These are phyloP conservation scores for Phytophthora palmivora DNA, from an alignment of 352 stramenopile species.

Conservation along the genomic window DNA sequence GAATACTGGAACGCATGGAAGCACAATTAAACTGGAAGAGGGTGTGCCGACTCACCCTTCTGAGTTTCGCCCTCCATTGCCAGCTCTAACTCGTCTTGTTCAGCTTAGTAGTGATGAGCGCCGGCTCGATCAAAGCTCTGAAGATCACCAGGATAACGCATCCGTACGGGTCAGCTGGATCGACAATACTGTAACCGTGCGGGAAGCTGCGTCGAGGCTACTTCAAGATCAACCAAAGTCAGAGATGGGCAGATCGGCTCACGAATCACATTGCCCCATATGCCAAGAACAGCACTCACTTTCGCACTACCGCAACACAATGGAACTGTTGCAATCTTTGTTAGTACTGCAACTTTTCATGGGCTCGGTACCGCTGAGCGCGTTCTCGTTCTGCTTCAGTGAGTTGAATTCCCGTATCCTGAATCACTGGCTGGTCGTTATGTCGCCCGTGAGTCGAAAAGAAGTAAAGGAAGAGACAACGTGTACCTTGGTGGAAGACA, in stretches of 20 bases:
- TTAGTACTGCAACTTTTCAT: constrained; percentile 6
- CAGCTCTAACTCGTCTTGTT: neutral
- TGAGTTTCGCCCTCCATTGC: neutral
- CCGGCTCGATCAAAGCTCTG: neutral
- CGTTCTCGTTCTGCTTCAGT: constrained; percentile 16
- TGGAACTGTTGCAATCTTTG: constrained; percentile 1
- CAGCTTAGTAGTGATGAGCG: neutral
- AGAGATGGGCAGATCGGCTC: neutral
- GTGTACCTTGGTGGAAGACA: neutral
- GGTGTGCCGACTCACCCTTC: neutral
- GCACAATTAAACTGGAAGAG: neutral
- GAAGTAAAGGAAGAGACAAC: neutral
- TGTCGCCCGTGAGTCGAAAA: neutral
- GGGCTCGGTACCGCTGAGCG: neutral
- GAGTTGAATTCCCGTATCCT: constrained; percentile 9
- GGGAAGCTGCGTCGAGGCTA: neutral
- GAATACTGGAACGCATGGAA: neutral
- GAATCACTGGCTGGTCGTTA: neutral
- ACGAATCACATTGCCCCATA: constrained; percentile 1
- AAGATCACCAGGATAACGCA: neutral
- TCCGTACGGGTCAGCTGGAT: neutral
- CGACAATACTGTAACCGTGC: neutral
- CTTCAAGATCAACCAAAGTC: neutral
- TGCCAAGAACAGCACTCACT: constrained; percentile 1
- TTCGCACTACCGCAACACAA: neutral